Base-by-base conservation (phyloP, 164 flowering plant genomes). In the Liriodendron chinense region DNA sequence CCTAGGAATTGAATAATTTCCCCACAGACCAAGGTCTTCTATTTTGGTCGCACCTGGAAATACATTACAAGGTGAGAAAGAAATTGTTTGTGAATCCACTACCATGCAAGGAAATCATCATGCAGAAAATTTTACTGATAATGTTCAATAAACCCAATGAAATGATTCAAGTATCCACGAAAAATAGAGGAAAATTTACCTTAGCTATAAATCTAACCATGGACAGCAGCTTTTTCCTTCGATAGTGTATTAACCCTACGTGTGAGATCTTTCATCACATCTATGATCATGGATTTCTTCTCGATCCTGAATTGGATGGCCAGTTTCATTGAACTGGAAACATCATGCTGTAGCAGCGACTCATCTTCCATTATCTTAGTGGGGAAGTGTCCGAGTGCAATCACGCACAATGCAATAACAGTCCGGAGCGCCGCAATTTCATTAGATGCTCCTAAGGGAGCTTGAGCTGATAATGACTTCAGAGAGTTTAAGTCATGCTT, bases 311-410 rank as follows among this genome's bases (percentile, higher is more conserved):
- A 95, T 76, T 83, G 84, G 63, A 89, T 66, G 1, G 92, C 94
- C 86, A 93, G 76, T 75, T 85, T 84, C 10, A 89, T 78, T 1
- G 92, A 75, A 24, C 69, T 76, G 1, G 90, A 83, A 53, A 84
- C 84, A 50, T 83, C 85, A 53, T 82, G 65, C 75, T 85, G 83
- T 75, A 92, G 53, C 14, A 88, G 21, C 26, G 87, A 66, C 76
- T 92, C 94, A 72, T 93, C 98, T 75, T 93, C 97, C 92, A 89
- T 86, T 75, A 92, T 82, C 82, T 91, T 89, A 10, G 98, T 92
- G 1, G 98, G 99, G 80, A 93, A 92, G 71, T 88, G 91, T 48
- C 78, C 86, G 25, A 93, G 83, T 3, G 89, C 93, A 67, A 93
- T 91, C 63, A 86, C 91, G 74, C 95, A 93, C 3, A 94, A 78